Percentiles rank a stretch among this genome's conserved stretches.
These are phyloP conservation scores for Ceratobasidium theobromae DNA, from an alignment of 1,284 basidiomycete species.

Conservation along the genomic window DNA sequence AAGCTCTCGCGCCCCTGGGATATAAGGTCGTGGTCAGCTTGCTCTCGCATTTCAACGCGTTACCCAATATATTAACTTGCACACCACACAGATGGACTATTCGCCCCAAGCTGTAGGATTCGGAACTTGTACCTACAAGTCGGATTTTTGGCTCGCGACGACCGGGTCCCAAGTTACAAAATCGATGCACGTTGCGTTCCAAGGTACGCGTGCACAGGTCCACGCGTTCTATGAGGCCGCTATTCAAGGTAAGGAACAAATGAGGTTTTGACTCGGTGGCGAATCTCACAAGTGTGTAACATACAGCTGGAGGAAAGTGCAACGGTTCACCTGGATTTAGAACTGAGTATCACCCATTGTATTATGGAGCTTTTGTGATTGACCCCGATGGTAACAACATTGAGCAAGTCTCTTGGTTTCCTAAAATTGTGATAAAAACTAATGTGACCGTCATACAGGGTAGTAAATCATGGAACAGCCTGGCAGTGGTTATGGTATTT, in stretches of 20 bases:
- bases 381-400: constrained; percentile 25
- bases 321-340: constrained; percentile 21
- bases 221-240: constrained; percentile 24
- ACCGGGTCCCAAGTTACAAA: not conserved
- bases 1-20: constrained; percentile 15
- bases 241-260: constrained; percentile 4
- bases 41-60: not conserved
- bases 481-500: constrained; percentile 29
- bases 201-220: constrained; percentile 18
- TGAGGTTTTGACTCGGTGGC: not conserved
- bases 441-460: not conserved
- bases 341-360: constrained; percentile 7
- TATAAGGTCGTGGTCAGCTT: constrained; percentile 12
- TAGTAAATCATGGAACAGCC: constrained; percentile 14
- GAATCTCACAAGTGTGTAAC: not conserved
- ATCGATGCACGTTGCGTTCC: constrained; percentile 5
- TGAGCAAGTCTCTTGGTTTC: constrained; percentile 2
- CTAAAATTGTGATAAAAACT: not conserved
- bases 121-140: not conserved
- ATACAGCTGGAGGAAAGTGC: constrained; percentile 18
- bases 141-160: constrained; percentile 9
- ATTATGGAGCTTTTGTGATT: constrained; percentile 13
- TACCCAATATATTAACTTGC: not conserved
- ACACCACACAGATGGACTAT: not conserved
- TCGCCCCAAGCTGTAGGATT: constrained; percentile 1